Conservation (phyloP, 1,139 yeast genomes). For the Kazachstania sp. region DNA sequence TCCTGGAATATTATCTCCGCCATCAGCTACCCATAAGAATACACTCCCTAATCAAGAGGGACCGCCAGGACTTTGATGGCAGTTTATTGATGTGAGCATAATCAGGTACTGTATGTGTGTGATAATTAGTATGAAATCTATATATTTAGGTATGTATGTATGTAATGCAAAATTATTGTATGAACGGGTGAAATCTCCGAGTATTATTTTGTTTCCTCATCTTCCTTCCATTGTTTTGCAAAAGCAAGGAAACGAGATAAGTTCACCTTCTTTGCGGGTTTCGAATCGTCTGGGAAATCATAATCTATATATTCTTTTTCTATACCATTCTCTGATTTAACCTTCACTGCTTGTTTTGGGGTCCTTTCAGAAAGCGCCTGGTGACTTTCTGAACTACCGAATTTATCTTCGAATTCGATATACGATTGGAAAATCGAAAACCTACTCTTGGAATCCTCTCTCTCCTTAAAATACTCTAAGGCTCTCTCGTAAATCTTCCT, state of each 20-base stretch:
- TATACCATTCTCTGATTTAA: constrained; percentile 39
- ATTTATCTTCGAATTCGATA: constrained; percentile 52
- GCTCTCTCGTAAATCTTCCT: constrained; percentile 54
- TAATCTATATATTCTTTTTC: constrained; percentile 55
- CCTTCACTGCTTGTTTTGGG: constrained; percentile 47
- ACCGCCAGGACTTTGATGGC: constrained; percentile 16
- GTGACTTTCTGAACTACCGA: constrained; percentile 45
- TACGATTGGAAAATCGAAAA: constrained; percentile 54
- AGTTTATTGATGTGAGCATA: too few species aligned
- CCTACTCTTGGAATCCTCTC: constrained; percentile 39
- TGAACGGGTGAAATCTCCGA: too few species aligned
- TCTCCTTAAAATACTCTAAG: constrained; percentile 36
- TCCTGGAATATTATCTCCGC: constrained; percentile 7
- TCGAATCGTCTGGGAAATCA: constrained; percentile 53
- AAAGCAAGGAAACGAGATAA: constrained; percentile 50
- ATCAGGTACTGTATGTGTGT: too few species aligned
- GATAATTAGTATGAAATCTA: too few species aligned
- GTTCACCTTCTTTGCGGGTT: constrained; percentile 19
- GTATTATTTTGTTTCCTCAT: neutral
- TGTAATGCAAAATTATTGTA: too few species aligned
- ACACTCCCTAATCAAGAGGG: constrained; percentile 10
- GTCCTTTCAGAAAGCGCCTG: constrained; percentile 38
- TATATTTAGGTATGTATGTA: too few species aligned
- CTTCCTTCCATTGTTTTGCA: constrained; percentile 52
- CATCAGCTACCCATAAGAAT: neutral